These are phyloP conservation scores for Tylopilus balloui DNA, from an alignment of 768 basidiomycete genomes.

Conservation along the genomic window DNA sequence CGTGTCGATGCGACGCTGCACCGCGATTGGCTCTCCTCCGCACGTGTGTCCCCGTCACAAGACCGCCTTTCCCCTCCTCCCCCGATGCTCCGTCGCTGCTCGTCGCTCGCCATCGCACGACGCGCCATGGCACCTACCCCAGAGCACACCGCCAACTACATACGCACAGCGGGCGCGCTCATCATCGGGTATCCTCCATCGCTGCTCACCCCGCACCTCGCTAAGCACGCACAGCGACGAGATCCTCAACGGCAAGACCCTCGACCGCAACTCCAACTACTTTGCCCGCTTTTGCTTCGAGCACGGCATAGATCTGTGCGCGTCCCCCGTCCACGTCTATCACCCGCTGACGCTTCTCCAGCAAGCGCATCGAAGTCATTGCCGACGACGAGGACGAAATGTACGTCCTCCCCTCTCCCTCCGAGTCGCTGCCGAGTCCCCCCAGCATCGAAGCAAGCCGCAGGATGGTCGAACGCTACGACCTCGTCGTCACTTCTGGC, in stretches of 20 bases:
- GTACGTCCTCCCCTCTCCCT: slow-evolving; percentile 24
- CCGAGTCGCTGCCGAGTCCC: background rate
- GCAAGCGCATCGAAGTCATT: slow-evolving; percentile 87
- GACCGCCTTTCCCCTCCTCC: background rate
- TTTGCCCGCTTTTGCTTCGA: slow-evolving; percentile 89
- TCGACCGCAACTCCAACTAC: slow-evolving; percentile 78
- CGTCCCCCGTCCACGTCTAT: background rate
- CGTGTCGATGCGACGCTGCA: slow-evolving; percentile 11
- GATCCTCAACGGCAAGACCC: slow-evolving; percentile 88
- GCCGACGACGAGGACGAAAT: slow-evolving; percentile 89
- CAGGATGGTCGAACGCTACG: slow-evolving; percentile 76
- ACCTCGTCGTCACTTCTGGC: slow-evolving; percentile 87
- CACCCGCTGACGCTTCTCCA: slow-evolving; percentile 25
- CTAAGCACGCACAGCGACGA: slow-evolving; percentile 57
- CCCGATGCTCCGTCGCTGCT: background rate
- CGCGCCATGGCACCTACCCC: background rate
- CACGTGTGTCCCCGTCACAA: background rate
- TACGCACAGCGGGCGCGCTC: slow-evolving; percentile 32
- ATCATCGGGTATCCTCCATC: slow-evolving; percentile 59
- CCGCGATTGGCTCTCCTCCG: slow-evolving; percentile 16
- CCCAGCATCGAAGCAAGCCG: slow-evolving; percentile 77
- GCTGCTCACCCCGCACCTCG: no score
- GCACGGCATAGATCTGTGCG: slow-evolving; percentile 74
- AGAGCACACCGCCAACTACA: background rate
- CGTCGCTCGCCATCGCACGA: background rate